Percentiles rank a stretch among this genome's conserved stretches.
Evolutionary conservation across 176 grass and related monocot genomes (phyloP).

Genomic region (Calamus simplicifolius): DNA sequence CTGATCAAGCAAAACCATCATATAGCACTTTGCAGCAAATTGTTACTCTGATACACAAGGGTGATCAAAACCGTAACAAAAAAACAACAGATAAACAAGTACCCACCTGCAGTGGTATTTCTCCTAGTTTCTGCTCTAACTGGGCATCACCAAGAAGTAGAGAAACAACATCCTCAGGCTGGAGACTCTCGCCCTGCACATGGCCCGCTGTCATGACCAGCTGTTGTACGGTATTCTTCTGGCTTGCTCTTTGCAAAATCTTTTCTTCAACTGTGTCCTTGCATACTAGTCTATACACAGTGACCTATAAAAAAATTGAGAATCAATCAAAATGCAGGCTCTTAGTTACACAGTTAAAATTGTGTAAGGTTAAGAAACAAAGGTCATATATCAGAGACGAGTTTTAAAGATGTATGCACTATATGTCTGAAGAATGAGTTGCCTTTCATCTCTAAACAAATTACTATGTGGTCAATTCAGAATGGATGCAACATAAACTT

Average conservation of each 20-base stretch:
- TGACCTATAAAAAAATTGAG: constrained; percentile 45
- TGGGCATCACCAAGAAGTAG: constrained; percentile 87
- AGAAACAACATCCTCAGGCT: constrained; percentile 90
- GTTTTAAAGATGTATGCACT: too few species aligned
- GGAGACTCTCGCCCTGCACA: constrained; percentile 50
- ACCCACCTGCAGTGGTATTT: constrained; percentile 82
- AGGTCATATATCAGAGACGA: too few species aligned
- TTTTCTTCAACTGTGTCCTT: constrained; percentile 99
- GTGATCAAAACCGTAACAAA: not conserved
- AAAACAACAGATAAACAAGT: not conserved
- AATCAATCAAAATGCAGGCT: constrained; percentile 1
- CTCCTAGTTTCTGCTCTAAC: constrained; percentile 85
- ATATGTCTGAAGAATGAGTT: too few species aligned
- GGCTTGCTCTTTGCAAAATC: constrained; percentile 92
- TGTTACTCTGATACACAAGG: not conserved
- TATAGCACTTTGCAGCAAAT: not conserved
- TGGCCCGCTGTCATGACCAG: constrained; percentile 98
- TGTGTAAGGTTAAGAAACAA: too few species aligned
- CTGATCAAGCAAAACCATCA: constrained; percentile 26
- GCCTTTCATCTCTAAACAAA: too few species aligned
- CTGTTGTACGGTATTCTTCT: constrained; percentile 98
- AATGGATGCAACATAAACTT: too few species aligned
- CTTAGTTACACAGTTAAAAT: not conserved
- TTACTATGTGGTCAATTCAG: too few species aligned
- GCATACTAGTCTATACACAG: constrained; percentile 97